Conservation (phyloP, 441 rosid species). For the Gossypium schwendimanii region DNA sequence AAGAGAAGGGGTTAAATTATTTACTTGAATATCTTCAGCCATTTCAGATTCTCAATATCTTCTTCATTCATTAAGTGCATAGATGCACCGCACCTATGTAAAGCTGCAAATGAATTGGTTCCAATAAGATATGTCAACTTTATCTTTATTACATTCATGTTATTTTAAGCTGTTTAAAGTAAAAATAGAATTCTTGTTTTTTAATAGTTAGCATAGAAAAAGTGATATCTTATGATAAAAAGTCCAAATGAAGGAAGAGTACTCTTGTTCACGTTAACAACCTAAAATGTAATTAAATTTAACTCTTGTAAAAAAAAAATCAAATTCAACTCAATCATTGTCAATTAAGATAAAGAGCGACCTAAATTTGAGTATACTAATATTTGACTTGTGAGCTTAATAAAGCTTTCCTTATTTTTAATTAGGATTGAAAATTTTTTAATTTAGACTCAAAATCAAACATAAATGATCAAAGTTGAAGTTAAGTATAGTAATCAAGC, state of each 20-base stretch:
- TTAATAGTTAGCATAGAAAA: constrained; percentile 44
- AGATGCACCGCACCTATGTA: constrained; percentile 64
- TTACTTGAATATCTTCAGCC: constrained; percentile 78
- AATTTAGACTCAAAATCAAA: no score
- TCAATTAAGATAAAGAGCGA: no score
- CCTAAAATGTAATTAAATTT: constrained; percentile 26
- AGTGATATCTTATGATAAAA: constrained; percentile 72
- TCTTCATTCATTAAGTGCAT: constrained; percentile 68
- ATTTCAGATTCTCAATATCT: constrained; percentile 55
- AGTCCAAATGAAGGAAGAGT: constrained; percentile 68
- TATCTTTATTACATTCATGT: neutral
- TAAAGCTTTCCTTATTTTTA: no score
- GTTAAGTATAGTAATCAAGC: no score
- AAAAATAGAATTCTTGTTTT: neutral
- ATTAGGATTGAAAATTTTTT: no score
- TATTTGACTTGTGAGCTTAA: no score
- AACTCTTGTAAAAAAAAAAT: neutral
- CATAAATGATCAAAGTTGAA: no score
- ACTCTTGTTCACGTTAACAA: constrained; percentile 55
- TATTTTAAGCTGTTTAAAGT: neutral
- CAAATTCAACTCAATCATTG: no score
- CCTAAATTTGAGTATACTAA: no score
- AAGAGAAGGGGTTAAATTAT: neutral
- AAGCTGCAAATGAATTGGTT: constrained; percentile 32
- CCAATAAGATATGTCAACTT: neutral